Base-by-base conservation (phyloP, 2,329 filamentous ascomycete genomes). In the Ophiocordyceps polyrhachis-furcata region DNA sequence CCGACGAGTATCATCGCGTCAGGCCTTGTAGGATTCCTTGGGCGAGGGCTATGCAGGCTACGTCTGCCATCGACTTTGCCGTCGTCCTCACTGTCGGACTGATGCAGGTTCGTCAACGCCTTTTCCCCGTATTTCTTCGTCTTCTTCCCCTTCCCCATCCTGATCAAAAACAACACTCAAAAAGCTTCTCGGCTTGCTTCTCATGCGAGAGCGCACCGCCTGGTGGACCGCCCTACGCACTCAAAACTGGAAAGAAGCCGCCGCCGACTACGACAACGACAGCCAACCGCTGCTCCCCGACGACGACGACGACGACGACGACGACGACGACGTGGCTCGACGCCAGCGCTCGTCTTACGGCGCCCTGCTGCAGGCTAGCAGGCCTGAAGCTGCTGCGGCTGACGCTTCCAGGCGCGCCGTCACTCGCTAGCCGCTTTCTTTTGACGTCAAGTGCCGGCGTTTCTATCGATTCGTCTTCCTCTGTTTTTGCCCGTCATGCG, bases 31-130 rank as follows among this genome's bases (percentile, higher is more conserved):
- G 68, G 11, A 65, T 46, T 1, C 65, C 67, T 0, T 83, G 79
- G 79, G 68, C 63, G n/a, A 59, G 56, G 23, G 65, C 70, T 40
- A 65, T 79, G 57, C 67, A 70, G 54, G 62, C 60, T 6, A 67
- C 68, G 25, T 69, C 74, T 0, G 71, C 72, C 0, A 53, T 77
- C 19, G 64, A 78, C 37, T 64, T 83, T 43, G 65, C 61, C 0
- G 67, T 79, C 23, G 69, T 71, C 1, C 40, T 76, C 0, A 57
- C 62, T 0, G 68, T 75, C 5, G 74, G 70, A 5, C 42, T 74
- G 5, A 61, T 79, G 46, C 74, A 80, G 67, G 75, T 76, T 52
- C 45, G 61, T 42, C 38, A 13, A 23, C 19, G 4, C 6, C 11
- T 13, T 20, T 13, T 13, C 38, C 13, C 11, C 37, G 7, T 40